phyloP scores from a whole-genome alignment of 1,284 basidiomycete genomes.

The Ganoderma leucocontextum region DNA sequence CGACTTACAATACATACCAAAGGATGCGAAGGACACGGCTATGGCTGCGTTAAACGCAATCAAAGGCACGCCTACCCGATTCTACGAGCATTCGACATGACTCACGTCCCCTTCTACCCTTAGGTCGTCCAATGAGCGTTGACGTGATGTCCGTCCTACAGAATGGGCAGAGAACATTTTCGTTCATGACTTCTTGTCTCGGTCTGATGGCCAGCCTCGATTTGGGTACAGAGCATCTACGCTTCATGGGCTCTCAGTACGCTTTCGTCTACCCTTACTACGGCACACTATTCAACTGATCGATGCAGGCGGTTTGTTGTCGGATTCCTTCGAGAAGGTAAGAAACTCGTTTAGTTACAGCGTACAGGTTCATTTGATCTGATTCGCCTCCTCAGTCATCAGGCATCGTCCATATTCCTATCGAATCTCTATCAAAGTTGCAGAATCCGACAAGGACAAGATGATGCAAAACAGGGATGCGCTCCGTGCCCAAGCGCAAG shows the following conservation, averaged over 20 bases:
- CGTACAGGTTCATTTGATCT: not conserved
- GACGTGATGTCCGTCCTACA: slow-evolving; percentile 88
- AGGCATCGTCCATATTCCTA: slow-evolving; percentile 73
- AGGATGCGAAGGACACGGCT: slow-evolving; percentile 80
- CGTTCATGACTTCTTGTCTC: slow-evolving; percentile 89
- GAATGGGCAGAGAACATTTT: slow-evolving; percentile 72
- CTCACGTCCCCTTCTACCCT: slow-evolving; percentile 6
- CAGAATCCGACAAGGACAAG: slow-evolving; percentile 74
- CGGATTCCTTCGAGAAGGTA: slow-evolving; percentile 81
- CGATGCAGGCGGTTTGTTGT: slow-evolving; percentile 75
- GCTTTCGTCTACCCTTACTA: not conserved
- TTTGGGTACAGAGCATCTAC: slow-evolving; percentile 85
- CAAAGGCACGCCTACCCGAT: slow-evolving; percentile 70
- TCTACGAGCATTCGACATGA: not conserved
- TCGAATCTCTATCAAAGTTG: slow-evolving; percentile 76
- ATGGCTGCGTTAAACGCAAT: slow-evolving; percentile 85
- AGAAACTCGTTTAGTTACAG: slow-evolving; percentile 33
- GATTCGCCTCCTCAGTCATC: slow-evolving; percentile 55
- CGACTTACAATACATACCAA: slow-evolving; percentile 13
- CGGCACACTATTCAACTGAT: not conserved
- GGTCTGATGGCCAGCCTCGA: slow-evolving; percentile 95
- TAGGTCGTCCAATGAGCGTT: slow-evolving; percentile 75
- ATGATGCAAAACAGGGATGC: slow-evolving; percentile 59
- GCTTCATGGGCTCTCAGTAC: slow-evolving; percentile 88
- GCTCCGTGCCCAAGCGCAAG: slow-evolving; percentile 32